A percentile compares a stretch with the other conserved stretches of the same genome.
Evolutionary conservation across 805 yeast genomes (phyloP).

Genomic region (Henningerozyma blattae): DNA sequence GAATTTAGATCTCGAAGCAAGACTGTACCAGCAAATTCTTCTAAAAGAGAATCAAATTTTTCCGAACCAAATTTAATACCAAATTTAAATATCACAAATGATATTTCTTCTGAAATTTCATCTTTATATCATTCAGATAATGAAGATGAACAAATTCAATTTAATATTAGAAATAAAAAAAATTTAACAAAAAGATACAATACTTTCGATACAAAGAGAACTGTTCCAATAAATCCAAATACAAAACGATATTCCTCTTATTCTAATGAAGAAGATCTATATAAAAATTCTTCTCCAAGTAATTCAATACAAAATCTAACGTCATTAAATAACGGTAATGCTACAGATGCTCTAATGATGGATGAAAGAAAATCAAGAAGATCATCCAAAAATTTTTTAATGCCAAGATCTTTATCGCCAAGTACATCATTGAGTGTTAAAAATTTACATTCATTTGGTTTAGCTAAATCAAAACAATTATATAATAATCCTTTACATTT

Average conservation of each 20-base stretch:
- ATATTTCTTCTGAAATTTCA: no score
- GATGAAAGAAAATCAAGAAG: constrained; percentile 18
- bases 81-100: no score
- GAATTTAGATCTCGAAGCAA: constrained; percentile 12
- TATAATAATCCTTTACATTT: no score
- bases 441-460: constrained; percentile 13
- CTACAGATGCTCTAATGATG: background rate
- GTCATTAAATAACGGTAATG: background rate
- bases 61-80: no score
- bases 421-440: constrained; percentile 12
- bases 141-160: background rate
- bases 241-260: constrained; percentile 7
- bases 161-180: background rate
- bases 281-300: background rate
- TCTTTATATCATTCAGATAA: background rate
- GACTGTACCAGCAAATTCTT: constrained; percentile 11
- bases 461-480: constrained; percentile 9
- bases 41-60: no score
- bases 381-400: constrained; percentile 15
- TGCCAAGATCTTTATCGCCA: constrained; percentile 22
- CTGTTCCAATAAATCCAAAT: constrained; percentile 5
- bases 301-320: background rate
- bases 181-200: background rate
- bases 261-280: constrained; percentile 8
- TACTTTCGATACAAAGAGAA: background rate